Evolutionary conservation across 129 eudicot species (phyloP), one percentile per base, ranked within the genome.

Genomic region (Tagetes erecta): DNA sequence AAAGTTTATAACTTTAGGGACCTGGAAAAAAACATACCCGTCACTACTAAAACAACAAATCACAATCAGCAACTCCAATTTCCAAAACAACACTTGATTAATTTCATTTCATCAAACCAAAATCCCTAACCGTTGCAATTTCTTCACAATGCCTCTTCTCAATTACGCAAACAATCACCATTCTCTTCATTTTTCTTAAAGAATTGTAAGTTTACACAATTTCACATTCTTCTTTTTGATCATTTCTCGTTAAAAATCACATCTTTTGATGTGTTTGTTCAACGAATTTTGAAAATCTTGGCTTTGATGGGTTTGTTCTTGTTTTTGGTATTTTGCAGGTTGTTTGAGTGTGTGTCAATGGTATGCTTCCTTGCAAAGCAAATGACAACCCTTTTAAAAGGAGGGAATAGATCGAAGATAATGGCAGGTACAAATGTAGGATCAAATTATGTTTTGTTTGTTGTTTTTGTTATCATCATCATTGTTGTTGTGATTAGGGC

Each of bases 311-410:
- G 30, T 20, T 55, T 53, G 71, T 73, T 20, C 27, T 20, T 20
- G 13, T 71, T 84, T 35, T 38, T 46, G 46, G 64, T 39, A 58
- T 69, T 59, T 70, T 76, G 3, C 71, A 80, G 75, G 83, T 78
- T 13, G 30, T 66, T 76, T 79, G 58, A 67, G 74, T 30, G 59
- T 37, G 45, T 73, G 69, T 69, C 86, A 57, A 86, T 88, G 97
- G 89, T 87, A 76, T 82, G 91, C 80, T 78, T 88, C 72, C 74
- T 80, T 36, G 84, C 71, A 71, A 80, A 82, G 82, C 88, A 82
- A 70, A 78, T 87, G 91, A 76, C 91, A 72, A 84, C 94, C 85
- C 81, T 90, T 70, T 69, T 84, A 50, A 76, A 73, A 73, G 84
- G 79, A 13, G 67, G 85, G 79, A 80, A 71, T 46, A 59, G 80